Evolutionary conservation across 139 green algal species (phyloP), one percentile per base, ranked within the genome.

Genomic region (Chlorella sp.): DNA sequence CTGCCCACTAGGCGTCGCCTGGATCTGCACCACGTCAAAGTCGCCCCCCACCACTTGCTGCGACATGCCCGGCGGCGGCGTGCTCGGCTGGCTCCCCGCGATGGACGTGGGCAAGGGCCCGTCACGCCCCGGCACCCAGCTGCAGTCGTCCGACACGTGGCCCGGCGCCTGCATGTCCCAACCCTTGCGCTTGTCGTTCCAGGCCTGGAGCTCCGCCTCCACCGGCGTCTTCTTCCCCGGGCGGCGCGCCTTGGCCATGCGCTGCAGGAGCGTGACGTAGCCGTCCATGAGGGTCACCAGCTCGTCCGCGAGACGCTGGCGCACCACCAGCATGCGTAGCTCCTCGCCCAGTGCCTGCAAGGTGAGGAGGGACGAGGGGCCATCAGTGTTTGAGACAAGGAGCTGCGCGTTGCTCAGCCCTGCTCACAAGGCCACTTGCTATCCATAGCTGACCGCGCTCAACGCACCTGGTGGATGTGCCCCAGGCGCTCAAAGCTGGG

Each of bases 301-400:
- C 34, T 77, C 68, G 24, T 81, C 72, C 60, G 77, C 75, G 67
- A 81, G 72, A 0, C 79, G 70, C 31, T 80, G 75, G 4, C 77
- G 76, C 73, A 85, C 80, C 64, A 86, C 70, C 61, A 89, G 69
- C 78, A 86, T 59, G 2, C 84, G 78, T 71, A 87, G 80, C 74
- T 89, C 84, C 35, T 73, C 70, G 17, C 1, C 2, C 49, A 83
- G 66, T 23, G 72, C 77, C 22, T 62, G 2, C 14, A 55, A n/a
- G n/a, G n/a, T n/a, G n/a, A n/a, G n/a, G n/a, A n/a, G n/a, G n/a
- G n/a, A n/a, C n/a, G n/a, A n/a, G n/a, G n/a, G n/a, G n/a, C n/a
- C n/a, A n/a, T n/a, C n/a, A n/a, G n/a, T n/a, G n/a, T n/a, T n/a
- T n/a, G n/a, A n/a, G n/a, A n/a, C n/a, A n/a, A n/a, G n/a, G n/a